Evolutionary conservation across 2,329 filamentous ascomycete genomes (phyloP).

Genomic region (Paracorniculantispora psalliotae): DNA sequence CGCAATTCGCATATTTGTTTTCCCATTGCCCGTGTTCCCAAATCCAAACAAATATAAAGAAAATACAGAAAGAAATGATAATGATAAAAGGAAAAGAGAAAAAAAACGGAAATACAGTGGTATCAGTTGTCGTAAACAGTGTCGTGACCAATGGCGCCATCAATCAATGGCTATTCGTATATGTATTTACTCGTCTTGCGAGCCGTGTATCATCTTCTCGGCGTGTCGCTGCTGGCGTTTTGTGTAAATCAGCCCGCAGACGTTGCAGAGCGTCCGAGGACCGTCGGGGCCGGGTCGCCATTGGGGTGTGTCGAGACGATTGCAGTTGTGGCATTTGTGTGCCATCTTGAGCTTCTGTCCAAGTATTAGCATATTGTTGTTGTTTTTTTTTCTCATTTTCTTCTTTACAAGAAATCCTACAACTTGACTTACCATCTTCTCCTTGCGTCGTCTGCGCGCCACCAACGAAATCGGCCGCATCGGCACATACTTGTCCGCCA

Average conservation of each 20-base stretch:
- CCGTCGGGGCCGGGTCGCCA: slow-evolving; percentile 12
- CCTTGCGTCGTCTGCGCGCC: background rate
- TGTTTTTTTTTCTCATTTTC: too few relatives aligned
- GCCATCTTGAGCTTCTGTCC: background rate
- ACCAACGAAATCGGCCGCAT: background rate
- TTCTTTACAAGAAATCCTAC: background rate
- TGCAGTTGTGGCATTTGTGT: slow-evolving; percentile 9
- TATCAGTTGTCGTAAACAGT: too few relatives aligned
- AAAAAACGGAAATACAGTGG: too few relatives aligned
- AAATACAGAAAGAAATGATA: too few relatives aligned
- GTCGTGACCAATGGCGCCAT: too few relatives aligned
- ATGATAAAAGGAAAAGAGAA: too few relatives aligned
- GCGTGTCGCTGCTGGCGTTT: slow-evolving; percentile 4
- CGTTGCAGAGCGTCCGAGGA: slow-evolving; percentile 10
- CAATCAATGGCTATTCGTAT: too few relatives aligned
- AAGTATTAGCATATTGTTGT: background rate
- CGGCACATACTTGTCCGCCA: slow-evolving; percentile 1
- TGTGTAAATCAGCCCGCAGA: slow-evolving; percentile 10
- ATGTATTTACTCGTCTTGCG: background rate
- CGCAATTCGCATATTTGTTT: too few relatives aligned
- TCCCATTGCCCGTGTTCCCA: too few relatives aligned
- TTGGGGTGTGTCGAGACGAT: slow-evolving; percentile 6
- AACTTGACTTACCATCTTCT: background rate
- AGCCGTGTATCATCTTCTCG: background rate
- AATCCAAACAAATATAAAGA: too few relatives aligned